phyloP scores from a whole-genome alignment of 805 yeast genomes.

The Candida wancherniae region DNA sequence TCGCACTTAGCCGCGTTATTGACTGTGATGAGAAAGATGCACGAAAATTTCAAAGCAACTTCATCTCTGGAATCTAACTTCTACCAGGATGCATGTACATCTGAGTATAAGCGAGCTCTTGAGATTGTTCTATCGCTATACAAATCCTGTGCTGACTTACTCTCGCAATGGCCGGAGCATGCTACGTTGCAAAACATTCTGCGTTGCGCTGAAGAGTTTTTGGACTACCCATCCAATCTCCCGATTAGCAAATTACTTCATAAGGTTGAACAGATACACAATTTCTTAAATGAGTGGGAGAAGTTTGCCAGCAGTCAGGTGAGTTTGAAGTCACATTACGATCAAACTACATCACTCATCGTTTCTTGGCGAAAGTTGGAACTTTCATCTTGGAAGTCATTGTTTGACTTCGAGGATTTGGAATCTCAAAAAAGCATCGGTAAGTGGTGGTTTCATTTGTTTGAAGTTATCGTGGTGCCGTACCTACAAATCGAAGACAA shows the following conservation, averaged over 20 bases:
- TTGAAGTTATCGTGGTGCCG: constrained; percentile 68
- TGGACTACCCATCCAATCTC: constrained; percentile 54
- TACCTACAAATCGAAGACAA: constrained; percentile 21
- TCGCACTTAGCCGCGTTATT: constrained; percentile 21
- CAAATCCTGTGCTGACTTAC: constrained; percentile 36
- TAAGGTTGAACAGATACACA: constrained; percentile 82
- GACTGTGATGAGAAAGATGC: constrained; percentile 17
- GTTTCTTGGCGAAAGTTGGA: constrained; percentile 91
- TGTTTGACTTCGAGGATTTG: constrained; percentile 62
- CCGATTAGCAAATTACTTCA: constrained; percentile 76
- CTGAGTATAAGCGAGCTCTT: constrained; percentile 60
- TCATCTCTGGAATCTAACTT: constrained; percentile 38
- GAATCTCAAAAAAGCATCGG: constrained; percentile 49
- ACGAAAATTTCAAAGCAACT: constrained; percentile 16
- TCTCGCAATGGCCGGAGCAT: constrained; percentile 90
- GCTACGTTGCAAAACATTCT: constrained; percentile 71
- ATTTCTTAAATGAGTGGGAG: constrained; percentile 87
- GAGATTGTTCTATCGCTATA: constrained; percentile 32
- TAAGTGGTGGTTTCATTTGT: constrained; percentile 89
- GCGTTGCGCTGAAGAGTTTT: constrained; percentile 61
- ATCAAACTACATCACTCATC: constrained; percentile 59
- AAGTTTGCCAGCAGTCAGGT: constrained; percentile 80
- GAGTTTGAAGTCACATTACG: constrained; percentile 52
- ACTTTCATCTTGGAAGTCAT: constrained; percentile 74
- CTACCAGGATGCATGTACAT: constrained; percentile 57